A percentile compares a stretch with the other conserved stretches of the same genome.
Conservation (phyloP, 345 rosid species). For the Corchorus olitorius region DNA sequence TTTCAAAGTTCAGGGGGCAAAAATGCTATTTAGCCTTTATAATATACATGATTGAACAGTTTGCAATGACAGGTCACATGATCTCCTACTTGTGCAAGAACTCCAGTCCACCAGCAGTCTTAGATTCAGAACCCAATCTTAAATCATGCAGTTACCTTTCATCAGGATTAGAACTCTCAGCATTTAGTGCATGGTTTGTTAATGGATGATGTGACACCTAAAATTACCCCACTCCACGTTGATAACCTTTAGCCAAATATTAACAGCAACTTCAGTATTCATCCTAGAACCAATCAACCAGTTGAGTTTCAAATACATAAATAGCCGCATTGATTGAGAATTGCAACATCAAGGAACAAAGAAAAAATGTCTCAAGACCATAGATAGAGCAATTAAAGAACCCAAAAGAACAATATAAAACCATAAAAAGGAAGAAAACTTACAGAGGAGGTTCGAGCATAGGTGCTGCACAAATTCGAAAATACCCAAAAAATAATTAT, state of each 20-base stretch:
- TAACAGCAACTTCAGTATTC: not conserved
- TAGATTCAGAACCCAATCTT: slow-evolving; percentile 71
- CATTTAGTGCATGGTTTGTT: slow-evolving; percentile 70
- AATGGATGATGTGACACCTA: slow-evolving; percentile 82
- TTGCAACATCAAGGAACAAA: not conserved
- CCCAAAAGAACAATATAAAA: too few species aligned
- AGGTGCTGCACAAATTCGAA: too few species aligned
- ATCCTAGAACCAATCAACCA: not conserved
- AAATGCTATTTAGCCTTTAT: not conserved
- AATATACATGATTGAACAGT: not conserved
- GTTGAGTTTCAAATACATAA: not conserved
- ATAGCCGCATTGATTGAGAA: not conserved
- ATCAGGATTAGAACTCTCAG: slow-evolving; percentile 85
- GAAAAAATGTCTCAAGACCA: not conserved
- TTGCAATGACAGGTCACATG: not conserved
- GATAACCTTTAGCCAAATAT: slow-evolving; percentile 57
- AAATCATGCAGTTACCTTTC: slow-evolving; percentile 57
- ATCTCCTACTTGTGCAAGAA: slow-evolving; percentile 80
- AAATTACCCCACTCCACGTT: slow-evolving; percentile 99
- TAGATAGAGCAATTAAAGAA: slow-evolving; percentile 2
- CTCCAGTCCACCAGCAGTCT: slow-evolving; percentile 84
- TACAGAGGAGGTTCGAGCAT: too few species aligned
- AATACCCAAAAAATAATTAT: too few species aligned
- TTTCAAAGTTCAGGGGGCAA: too few species aligned
- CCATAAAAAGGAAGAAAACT: too few species aligned